Base-by-base conservation (phyloP, 495 filamentous ascomycete species). In the Xeromyces bisporus region DNA sequence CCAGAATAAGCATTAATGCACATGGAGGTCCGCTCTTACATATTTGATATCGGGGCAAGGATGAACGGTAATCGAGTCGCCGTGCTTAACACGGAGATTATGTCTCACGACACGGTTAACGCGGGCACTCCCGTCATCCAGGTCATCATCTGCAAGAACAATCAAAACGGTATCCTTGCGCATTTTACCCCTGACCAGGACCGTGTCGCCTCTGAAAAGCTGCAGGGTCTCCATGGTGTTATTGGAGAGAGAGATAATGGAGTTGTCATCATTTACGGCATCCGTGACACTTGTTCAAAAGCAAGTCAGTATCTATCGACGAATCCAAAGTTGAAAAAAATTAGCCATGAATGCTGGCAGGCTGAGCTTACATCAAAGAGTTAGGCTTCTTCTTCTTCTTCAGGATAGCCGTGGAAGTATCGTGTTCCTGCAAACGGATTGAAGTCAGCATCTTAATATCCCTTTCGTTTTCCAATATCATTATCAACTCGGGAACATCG, bases 341-440 rank as follows among this genome's bases (percentile, higher is more conserved):
- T n/a, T n/a, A n/a, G n/a, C n/a, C n/a, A n/a, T n/a, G n/a, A n/a
- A n/a, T n/a, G n/a, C n/a, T n/a, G n/a, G 25, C n/a, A 26, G 33
- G 11, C 7, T 14, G 23, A 40, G 57, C 79, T 47, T 68, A 86
- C 83, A 96, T 92, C 58, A 97, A 59, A 37, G 81, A 85, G 62
- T 97, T 97, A 37, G 85, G 85, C 85, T 97, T 97, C 85, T 97
- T 97, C 75, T 97, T 97, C 71, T 93, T 94, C 66, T 93, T 94
- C 42, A 97, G 72, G 40, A 97, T 97, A 42, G 89, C 89, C 11
- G 91, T 96, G n/a, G 89, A 70, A 26, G 80, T 87, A 44, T 93
- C 87, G 47, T 93, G 78, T 39, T 76, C 75, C 83, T 91, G 49
- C 23, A 41, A 20, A 29, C n/a, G n/a, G n/a, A n/a, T n/a, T 37